Percentiles rank a stretch among this genome's conserved stretches.
These are phyloP conservation scores for Alternaria brassicae DNA, from an alignment of 2,329 filamentous ascomycete genomes.

Conservation along the genomic window DNA sequence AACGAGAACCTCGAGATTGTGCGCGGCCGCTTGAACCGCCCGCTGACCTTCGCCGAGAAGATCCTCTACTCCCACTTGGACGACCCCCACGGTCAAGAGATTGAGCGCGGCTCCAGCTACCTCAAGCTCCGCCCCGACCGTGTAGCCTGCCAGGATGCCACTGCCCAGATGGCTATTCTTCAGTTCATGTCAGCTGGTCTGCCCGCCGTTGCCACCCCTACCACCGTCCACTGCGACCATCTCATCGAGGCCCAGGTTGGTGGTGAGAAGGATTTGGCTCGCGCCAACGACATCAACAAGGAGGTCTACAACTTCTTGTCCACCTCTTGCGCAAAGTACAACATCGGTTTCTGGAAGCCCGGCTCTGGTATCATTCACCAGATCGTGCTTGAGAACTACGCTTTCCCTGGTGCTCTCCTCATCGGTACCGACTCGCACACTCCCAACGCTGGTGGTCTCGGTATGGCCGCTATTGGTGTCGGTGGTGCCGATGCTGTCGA, in stretches of 20 bases:
- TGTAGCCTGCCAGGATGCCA: slow-evolving; percentile 99
- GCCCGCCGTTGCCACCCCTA: slow-evolving; percentile 91
- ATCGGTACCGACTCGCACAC: slow-evolving; percentile 99
- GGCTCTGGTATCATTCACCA: slow-evolving; percentile 99
- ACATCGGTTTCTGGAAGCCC: slow-evolving; percentile 99
- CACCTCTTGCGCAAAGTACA: slow-evolving; percentile 95
- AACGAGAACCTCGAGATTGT: slow-evolving; percentile 95
- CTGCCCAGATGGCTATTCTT: slow-evolving; percentile 98
- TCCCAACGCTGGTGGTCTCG: slow-evolving; percentile 94
- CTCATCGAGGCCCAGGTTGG: slow-evolving; percentile 97
- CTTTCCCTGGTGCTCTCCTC: slow-evolving; percentile 96
- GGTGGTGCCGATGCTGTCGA: slow-evolving; percentile 98
- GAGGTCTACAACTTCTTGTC: slow-evolving; percentile 98
- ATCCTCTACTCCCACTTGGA: slow-evolving; percentile 98
- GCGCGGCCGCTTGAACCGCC: slow-evolving; percentile 85
- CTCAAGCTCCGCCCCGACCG: slow-evolving; percentile 96
- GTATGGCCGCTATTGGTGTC: slow-evolving; percentile 93
- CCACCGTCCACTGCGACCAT: slow-evolving; percentile 98
- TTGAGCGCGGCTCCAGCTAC: slow-evolving; percentile 94
- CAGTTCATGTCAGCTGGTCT: slow-evolving; percentile 99
- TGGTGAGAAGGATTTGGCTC: slow-evolving; percentile 89
- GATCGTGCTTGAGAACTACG: slow-evolving; percentile 98
- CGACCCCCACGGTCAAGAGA: slow-evolving; percentile 94
- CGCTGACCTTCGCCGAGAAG: slow-evolving; percentile 96
- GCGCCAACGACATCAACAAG: slow-evolving; percentile 94